Conservation (phyloP, 306 rosid species). For the Dryas octopetala region DNA sequence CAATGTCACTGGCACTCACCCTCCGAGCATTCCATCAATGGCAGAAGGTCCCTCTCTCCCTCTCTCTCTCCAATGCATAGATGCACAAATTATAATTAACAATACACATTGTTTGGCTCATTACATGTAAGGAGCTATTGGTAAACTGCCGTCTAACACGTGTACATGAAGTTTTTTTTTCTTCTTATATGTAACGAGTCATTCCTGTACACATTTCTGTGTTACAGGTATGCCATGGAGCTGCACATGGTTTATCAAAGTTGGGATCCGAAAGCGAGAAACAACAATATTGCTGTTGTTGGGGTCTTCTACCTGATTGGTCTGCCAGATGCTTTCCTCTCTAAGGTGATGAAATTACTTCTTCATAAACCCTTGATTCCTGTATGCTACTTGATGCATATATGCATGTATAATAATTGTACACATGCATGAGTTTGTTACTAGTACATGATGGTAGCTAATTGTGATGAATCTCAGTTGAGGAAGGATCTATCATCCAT, state of each 20-base stretch:
- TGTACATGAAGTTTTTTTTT: no score
- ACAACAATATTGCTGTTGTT: conserved; percentile 45
- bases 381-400: no score
- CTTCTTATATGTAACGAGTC: no score
- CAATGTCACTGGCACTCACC: conserved; percentile 84
- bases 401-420: no score
- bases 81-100: not conserved
- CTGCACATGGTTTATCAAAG: conserved; percentile 63
- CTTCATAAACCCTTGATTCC: not conserved
- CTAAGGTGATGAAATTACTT: conserved; percentile 37
- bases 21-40: conserved; percentile 68
- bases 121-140: no score
- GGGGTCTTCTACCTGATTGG: conserved; percentile 54
- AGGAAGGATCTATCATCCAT: conserved; percentile 25
- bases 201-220: not conserved
- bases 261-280: conserved; percentile 12
- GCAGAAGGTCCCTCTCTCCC: conserved; percentile 39
- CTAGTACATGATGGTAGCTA: not conserved
- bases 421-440: not conserved
- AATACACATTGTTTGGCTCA: not conserved
- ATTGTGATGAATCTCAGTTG: conserved; percentile 36
- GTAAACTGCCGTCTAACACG: no score
- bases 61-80: not conserved
- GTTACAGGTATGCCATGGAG: conserved; percentile 60
- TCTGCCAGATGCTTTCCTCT: conserved; percentile 40